Evolutionary conservation across 225 moss, liverwort and hornwort genomes (phyloP).

Genomic region (Antitrichia curtipendula): DNA sequence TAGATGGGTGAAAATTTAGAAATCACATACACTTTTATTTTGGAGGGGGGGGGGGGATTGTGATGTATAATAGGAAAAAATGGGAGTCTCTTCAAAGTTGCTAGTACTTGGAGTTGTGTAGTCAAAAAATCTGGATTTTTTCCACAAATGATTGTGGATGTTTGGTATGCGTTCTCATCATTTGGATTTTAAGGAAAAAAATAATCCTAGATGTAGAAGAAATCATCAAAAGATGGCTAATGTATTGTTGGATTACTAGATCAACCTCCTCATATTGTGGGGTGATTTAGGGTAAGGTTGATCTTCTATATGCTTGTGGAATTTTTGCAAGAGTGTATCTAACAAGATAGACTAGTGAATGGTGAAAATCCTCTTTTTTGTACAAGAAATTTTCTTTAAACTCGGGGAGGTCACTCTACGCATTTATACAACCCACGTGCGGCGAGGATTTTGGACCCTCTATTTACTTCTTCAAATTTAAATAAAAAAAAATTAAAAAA

Average conservation of each 20-base stretch:
- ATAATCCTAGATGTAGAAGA: not conserved
- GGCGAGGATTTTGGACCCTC: no score
- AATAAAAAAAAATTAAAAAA: no score
- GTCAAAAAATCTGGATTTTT: not conserved
- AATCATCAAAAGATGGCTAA: not conserved
- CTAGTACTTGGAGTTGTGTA: not conserved
- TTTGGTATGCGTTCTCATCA: rapidly evolving
- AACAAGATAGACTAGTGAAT: not conserved
- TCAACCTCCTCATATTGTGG: rapidly evolving
- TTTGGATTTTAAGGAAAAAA: not conserved
- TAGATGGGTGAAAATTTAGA: no score
- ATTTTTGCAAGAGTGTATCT: not conserved
- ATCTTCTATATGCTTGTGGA: not conserved
- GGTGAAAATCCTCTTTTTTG: not conserved
- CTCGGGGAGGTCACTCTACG: no score
- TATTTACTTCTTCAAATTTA: no score
- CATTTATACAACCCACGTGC: no score
- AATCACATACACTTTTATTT: no score
- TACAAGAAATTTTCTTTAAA: rapidly evolving
- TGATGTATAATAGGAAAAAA: not conserved
- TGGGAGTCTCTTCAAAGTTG: not conserved
- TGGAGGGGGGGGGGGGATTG: no score
- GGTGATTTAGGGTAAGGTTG: no score
- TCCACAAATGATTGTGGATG: not conserved
- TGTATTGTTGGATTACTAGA: not conserved